phyloP scores from a whole-genome alignment of 1,139 yeast genomes.

The Meyerozyma sp. region DNA sequence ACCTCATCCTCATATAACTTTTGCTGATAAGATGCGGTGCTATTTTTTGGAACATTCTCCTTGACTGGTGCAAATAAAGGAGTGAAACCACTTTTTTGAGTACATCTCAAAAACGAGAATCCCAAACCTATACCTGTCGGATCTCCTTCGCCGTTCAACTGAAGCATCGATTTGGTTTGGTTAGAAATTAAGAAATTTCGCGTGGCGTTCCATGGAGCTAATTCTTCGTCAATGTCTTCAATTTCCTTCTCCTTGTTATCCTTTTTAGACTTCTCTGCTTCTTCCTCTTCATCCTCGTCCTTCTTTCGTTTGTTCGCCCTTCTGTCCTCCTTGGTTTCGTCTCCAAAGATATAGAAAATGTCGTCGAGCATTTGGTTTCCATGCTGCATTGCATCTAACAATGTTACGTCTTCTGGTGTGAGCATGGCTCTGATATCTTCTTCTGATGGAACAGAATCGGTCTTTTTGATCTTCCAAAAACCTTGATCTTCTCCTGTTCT shows the following conservation, averaged over 20 bases:
- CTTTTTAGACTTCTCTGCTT: conserved; percentile 17
- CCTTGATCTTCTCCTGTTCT: conserved; percentile 95
- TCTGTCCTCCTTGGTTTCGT: conserved; percentile 19
- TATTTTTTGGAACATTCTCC: conserved; percentile 41
- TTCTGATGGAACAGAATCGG: conserved; percentile 63
- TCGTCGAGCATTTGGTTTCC: conserved; percentile 86
- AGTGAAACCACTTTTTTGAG: conserved; percentile 92
- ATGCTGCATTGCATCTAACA: conserved; percentile 88
- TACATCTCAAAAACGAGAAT: conserved; percentile 81
- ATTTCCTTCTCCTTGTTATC: conserved; percentile 25
- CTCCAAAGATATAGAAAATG: conserved; percentile 49
- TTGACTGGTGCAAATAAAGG: conserved; percentile 49
- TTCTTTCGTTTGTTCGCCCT: conserved; percentile 21
- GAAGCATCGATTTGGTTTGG: conserved; percentile 95
- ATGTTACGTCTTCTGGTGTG: conserved; percentile 84
- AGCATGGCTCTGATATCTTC: conserved; percentile 82
- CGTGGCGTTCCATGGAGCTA: conserved; percentile 92
- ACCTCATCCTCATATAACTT: conserved; percentile 90
- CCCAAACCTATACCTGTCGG: conserved; percentile 92
- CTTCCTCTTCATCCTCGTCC: conserved; percentile 25
- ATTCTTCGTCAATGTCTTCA: conserved; percentile 69
- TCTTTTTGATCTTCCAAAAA: conserved; percentile 83
- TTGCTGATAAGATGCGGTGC: conserved; percentile 73
- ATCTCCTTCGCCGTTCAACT: conserved; percentile 94
- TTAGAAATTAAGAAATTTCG: conserved; percentile 89